Conservation (phyloP, 768 basidiomycete species). For the Agrocybe praecox region DNA sequence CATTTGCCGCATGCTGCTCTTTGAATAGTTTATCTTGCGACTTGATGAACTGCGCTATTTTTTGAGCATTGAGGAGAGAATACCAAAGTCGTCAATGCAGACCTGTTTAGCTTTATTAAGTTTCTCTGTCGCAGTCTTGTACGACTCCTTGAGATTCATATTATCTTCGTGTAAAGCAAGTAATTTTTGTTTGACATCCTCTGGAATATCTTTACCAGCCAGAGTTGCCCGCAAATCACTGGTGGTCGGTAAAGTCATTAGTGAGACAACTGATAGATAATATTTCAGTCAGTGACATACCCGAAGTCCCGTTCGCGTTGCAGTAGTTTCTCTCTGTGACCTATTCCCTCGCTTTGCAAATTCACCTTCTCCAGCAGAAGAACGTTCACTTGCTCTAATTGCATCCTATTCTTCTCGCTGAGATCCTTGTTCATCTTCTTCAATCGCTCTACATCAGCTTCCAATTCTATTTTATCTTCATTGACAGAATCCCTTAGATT, state of each 20-base stretch:
- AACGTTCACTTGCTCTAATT: slow-evolving; percentile 83
- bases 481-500: slow-evolving; percentile 86
- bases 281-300: slow-evolving; percentile 37
- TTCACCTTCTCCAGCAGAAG: slow-evolving; percentile 92
- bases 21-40: slow-evolving; percentile 89
- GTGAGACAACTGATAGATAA: background rate
- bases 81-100: slow-evolving; percentile 12
- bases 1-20: slow-evolving; percentile 70
- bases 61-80: background rate
- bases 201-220: slow-evolving; percentile 78
- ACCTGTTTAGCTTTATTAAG: slow-evolving; percentile 80
- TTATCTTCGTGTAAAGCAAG: slow-evolving; percentile 81
- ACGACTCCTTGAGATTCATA: slow-evolving; percentile 65
- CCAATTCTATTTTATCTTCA: slow-evolving; percentile 80
- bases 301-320: slow-evolving; percentile 86
- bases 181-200: slow-evolving; percentile 77
- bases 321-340: slow-evolving; percentile 84
- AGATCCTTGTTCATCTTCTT: slow-evolving; percentile 71
- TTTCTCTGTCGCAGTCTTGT: slow-evolving; percentile 75
- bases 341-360: slow-evolving; percentile 88
- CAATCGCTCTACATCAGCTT: slow-evolving; percentile 65
- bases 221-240: slow-evolving; percentile 80
- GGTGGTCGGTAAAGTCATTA: background rate
- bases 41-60: slow-evolving; percentile 77
- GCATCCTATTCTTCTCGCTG: slow-evolving; percentile 85